A percentile compares a stretch with the other conserved stretches of the same genome.
Conservation (phyloP, 2,329 filamentous ascomycete genomes). For the Trichoderma sp. region DNA sequence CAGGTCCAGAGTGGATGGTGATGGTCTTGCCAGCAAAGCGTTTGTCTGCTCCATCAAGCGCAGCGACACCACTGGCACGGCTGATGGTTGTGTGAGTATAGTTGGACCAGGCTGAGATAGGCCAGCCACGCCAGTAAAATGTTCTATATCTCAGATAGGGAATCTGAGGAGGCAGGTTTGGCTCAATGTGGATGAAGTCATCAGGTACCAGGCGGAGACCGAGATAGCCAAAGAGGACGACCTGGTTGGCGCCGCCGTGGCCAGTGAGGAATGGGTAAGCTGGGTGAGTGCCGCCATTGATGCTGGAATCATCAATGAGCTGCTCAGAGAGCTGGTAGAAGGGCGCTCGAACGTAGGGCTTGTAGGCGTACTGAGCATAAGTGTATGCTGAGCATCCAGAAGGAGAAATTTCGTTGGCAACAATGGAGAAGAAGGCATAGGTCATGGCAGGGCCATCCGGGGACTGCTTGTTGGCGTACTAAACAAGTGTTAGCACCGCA, state of each 20-base stretch:
- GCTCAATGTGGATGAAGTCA: constrained; percentile 56
- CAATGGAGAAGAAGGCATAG: constrained; percentile 65
- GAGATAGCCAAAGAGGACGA: constrained; percentile 64
- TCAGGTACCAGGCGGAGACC: constrained; percentile 60
- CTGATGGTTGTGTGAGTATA: constrained; percentile 27
- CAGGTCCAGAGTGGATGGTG: constrained; percentile 53
- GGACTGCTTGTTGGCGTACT: constrained; percentile 33
- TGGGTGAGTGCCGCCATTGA: constrained; percentile 47
- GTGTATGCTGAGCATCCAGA: constrained; percentile 67
- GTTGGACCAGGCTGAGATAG: constrained; percentile 26
- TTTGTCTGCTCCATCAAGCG: constrained; percentile 50
- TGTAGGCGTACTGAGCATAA: constrained; percentile 59
- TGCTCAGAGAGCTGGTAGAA: constrained; percentile 72
- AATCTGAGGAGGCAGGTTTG: constrained; percentile 57
- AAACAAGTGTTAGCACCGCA: constrained; percentile 46
- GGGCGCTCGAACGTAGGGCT: constrained; percentile 62
- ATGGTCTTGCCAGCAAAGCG: constrained; percentile 54
- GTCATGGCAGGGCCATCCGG: constrained; percentile 70
- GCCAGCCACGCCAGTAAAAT: constrained; percentile 32
- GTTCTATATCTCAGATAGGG: constrained; percentile 41
- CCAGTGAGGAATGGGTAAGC: constrained; percentile 71
- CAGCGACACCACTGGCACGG: constrained; percentile 33
- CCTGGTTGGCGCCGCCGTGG: constrained; percentile 66
- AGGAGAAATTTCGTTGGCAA: constrained; percentile 61
- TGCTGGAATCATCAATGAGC: constrained; percentile 59